Conservation (phyloP, 148 eudicot genomes). For the Fagopyrum homotropicum region DNA sequence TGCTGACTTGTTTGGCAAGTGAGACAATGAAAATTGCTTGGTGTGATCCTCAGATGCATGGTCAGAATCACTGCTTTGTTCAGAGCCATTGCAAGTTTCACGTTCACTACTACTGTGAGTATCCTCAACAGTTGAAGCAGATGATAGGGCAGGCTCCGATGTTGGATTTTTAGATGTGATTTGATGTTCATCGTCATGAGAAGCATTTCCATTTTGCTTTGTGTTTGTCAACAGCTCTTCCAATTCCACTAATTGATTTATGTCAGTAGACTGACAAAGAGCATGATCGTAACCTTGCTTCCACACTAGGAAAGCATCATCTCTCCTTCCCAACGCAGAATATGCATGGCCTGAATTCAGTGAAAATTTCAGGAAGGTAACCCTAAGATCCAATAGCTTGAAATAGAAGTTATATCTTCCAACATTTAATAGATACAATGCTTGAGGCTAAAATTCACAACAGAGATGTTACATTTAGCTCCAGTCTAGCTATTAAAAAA, state of each 20-base stretch:
- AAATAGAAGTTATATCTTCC: background rate
- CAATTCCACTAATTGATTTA: constrained; percentile 80
- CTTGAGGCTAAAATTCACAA: background rate
- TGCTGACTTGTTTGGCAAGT: constrained; percentile 26
- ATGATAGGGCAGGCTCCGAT: constrained; percentile 28
- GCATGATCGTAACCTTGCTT: constrained; percentile 84
- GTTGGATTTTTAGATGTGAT: constrained; percentile 16
- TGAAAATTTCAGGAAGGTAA: background rate
- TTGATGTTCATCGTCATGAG: constrained; percentile 21
- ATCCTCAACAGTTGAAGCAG: constrained; percentile 29
- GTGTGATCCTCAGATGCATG: constrained; percentile 26
- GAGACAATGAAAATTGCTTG: constrained; percentile 24
- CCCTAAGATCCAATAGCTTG: constrained; percentile 1
- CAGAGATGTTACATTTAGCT: background rate
- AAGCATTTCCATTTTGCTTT: constrained; percentile 29
- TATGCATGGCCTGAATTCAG: constrained; percentile 64
- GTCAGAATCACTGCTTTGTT: constrained; percentile 32
- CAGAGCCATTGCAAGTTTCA: constrained; percentile 35
- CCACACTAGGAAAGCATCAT: constrained; percentile 77
- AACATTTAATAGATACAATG: background rate
- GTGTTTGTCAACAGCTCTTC: constrained; percentile 62
- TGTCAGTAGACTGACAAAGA: constrained; percentile 63
- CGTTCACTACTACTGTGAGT: constrained; percentile 29
- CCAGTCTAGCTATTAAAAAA: background rate
- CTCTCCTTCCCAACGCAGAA: constrained; percentile 76